Percentiles rank a stretch among this genome's conserved stretches.
These are phyloP conservation scores for Drechslerella dactyloides DNA, from an alignment of 2,329 filamentous ascomycete species.

Conservation along the genomic window DNA sequence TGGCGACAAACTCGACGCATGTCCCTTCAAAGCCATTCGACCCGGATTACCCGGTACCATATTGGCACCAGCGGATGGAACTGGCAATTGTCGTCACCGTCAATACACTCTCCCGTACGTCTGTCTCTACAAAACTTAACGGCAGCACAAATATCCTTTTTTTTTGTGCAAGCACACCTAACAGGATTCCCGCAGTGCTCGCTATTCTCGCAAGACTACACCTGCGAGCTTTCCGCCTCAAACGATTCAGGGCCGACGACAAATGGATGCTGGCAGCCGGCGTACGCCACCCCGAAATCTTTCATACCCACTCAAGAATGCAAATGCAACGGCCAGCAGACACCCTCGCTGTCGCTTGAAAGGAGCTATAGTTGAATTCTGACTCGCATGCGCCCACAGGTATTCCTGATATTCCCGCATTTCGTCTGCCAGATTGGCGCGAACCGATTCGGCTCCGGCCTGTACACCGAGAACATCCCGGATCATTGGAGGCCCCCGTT, in stretches of 20 bases:
- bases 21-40: slow-evolving; percentile 53
- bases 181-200: slow-evolving; percentile 51
- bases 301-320: background rate
- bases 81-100: slow-evolving; percentile 53
- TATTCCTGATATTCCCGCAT: slow-evolving; percentile 53
- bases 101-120: slow-evolving; percentile 55
- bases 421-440: slow-evolving; percentile 54
- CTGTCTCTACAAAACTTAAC: background rate
- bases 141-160: background rate
- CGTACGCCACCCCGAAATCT: slow-evolving; percentile 50
- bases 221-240: slow-evolving; percentile 54
- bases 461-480: slow-evolving; percentile 54
- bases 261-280: slow-evolving; percentile 55
- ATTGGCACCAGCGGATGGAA: slow-evolving; percentile 55
- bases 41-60: slow-evolving; percentile 52
- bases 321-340: background rate
- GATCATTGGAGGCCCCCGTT: slow-evolving; percentile 52
- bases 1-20: slow-evolving; percentile 29
- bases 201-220: slow-evolving; percentile 54
- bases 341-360: background rate
- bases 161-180: background rate
- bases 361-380: background rate
- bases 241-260: slow-evolving; percentile 55
- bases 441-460: slow-evolving; percentile 54
- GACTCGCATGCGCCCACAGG: slow-evolving; percentile 35